phyloP scores from a whole-genome alignment of 768 basidiomycete species.

The Coprinopsis sp. region DNA sequence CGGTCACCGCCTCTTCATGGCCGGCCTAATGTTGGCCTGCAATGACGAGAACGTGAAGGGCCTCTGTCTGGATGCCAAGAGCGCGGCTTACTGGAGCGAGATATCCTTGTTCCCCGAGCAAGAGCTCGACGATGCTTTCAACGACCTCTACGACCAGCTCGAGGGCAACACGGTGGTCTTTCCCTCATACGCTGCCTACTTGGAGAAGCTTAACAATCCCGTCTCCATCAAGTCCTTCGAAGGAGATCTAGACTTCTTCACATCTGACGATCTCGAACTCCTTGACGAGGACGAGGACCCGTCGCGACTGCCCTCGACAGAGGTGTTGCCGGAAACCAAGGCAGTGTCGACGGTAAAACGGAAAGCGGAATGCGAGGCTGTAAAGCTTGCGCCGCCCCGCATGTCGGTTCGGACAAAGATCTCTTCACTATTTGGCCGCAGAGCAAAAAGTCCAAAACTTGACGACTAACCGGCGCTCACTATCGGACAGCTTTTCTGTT shows the following conservation, averaged over 20 bases:
- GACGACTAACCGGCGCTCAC: too few species aligned
- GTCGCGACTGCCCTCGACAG: neutral
- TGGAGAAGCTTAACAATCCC: constrained; percentile 11
- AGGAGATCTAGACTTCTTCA: neutral
- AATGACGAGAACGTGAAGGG: constrained; percentile 12
- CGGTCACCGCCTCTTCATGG: constrained; percentile 14
- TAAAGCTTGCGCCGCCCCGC: neutral
- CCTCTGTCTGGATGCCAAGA: constrained; percentile 2
- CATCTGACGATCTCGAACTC: neutral
- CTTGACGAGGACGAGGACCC: neutral
- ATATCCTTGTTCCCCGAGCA: constrained; percentile 9
- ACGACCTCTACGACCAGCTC: constrained; percentile 9
- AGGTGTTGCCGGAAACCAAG: neutral
- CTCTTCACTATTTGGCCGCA: neutral
- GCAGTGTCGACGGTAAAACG: neutral
- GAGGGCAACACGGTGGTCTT: constrained; percentile 16
- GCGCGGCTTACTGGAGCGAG: constrained; percentile 13
- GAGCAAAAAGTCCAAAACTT: too few species aligned
- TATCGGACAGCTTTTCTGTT: too few species aligned
- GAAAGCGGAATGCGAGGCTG: neutral
- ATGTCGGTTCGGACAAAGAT: neutral
- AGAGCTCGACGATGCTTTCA: constrained; percentile 12
- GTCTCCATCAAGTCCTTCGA: constrained; percentile 3
- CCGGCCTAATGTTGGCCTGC: constrained; percentile 14
- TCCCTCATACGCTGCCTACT: constrained; percentile 10